Base-by-base conservation (phyloP, 202 grass and related monocot species). In the Panicum virgatum region DNA sequence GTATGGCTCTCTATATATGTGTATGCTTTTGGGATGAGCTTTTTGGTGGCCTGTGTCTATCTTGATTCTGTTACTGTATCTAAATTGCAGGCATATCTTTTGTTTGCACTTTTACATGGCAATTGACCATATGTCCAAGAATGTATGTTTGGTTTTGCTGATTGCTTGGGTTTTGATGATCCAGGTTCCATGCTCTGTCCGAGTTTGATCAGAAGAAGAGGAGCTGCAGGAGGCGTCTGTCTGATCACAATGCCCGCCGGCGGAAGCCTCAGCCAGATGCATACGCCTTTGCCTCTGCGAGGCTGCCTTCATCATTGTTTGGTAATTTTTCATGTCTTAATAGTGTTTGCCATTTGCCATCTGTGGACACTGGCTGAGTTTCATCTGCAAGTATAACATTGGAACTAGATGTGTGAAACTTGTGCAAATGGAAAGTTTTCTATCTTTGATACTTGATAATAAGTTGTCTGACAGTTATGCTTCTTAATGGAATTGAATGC, bases 131-230 rank as follows among this genome's bases (percentile, higher is more conserved):
- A 12, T 11, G 9, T n/a, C 18, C 23, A 8, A 57, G 7, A 61
- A 61, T 32, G 37, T 76, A 52, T 62, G 37, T 44, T 44, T 79
- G 12, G 9, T 69, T 69, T 76, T 75, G n/a, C 65, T 88, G 59
- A 88, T 63, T 85, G 78, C 44, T 74, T 81, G 50, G 44, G 25
- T 78, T 83, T 44, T 83, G 34, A 54, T 77, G 54, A 75, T 83
- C 44, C 77, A 99, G 96, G 85, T 99, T 99, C 62, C 96, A 99
- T 78, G 53, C 40, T 6, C 88, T 99, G 34, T 85, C 89, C 23
- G 93, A 96, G 87, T 99, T 99, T 85, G 96, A 99, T 84, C 89
- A 96, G 91, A 96, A 93, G 70, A 99, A 99, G 80, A 84, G 96
- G 80, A 99, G 96, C 70, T 99, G 96, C 70, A 86, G 96, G 47